Evolutionary conservation across 371 early-diverging fungal species (phyloP), one percentile per base, ranked within the genome.

Genomic region (Parasitella parasitica): DNA sequence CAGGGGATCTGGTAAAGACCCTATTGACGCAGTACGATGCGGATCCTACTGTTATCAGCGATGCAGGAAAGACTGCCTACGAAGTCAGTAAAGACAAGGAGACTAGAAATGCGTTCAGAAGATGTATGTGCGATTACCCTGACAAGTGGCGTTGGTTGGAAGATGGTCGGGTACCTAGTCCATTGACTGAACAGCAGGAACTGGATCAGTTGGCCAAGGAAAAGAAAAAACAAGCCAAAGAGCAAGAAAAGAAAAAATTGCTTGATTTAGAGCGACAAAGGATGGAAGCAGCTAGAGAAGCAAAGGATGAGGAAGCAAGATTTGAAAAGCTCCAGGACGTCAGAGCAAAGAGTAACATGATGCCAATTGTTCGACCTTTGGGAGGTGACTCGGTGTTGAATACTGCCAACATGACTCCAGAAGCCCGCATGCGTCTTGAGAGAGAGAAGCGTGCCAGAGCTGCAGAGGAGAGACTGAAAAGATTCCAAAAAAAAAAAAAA

Each of bases 401-500:
- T 66, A 50, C 72, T 54, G 77, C 83, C 0, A 77, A 74, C 6
- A 80, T 94, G 78, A 85, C 93, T n/a, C 90, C 93, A 0, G 92
- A 90, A 62, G 78, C 82, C 50, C 81, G 92, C 26, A 84, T 82
- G 71, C 78, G 89, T n/a, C 63, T 92, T 26, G 96, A 95, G 61
- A 80, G 94, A 32, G 94, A 95, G 63, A 86, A 89, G 57, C 71
- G 94, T 52, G 91, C 92, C 20, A 76, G 85, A 66, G 95, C 95
- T 0, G 91, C 91, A 8, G 92, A 93, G 63, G 86, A 90, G 27
- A 72, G 91, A 61, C 73, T 89, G 62, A 69, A 69, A 28, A 64
- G 49, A 58, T 48, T 53, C 15, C 18, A 58, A 41, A 35, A 61
- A 48, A n/a, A n/a, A n/a, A n/a, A n/a, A n/a, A 15, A 38, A 54